phyloP scores from a whole-genome alignment of 2,329 filamentous ascomycete genomes.

The Penicillium corylophilum region DNA sequence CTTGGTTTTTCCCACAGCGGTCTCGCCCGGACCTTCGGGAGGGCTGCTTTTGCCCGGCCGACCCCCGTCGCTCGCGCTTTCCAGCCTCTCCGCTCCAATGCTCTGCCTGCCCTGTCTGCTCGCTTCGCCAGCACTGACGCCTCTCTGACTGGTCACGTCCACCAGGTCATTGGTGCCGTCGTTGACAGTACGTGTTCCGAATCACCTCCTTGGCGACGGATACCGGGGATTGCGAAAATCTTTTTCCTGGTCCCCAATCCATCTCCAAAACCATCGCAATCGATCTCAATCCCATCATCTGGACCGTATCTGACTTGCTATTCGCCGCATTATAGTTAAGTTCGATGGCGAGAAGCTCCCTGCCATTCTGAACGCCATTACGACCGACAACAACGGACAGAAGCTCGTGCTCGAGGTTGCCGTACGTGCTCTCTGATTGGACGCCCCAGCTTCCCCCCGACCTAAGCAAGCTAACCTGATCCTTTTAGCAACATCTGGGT shows the following conservation, averaged over 20 bases:
- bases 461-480: conserved; percentile 20
- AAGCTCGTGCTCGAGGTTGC: conserved; percentile 96
- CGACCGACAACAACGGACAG: conserved; percentile 85
- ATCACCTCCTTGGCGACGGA: conserved; percentile 20
- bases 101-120: conserved; percentile 58
- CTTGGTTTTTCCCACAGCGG: conserved; percentile 49
- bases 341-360: conserved; percentile 93
- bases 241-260: conserved; percentile 40
- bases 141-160: conserved; percentile 61
- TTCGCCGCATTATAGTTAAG: conserved; percentile 67
- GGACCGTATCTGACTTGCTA: conserved; percentile 31
- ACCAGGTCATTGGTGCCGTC: conserved; percentile 95
- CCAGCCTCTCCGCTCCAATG: conserved; percentile 57
- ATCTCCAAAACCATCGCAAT: conserved; percentile 35
- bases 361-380: conserved; percentile 94
- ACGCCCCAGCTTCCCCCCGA: conserved; percentile 17
- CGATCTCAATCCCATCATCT: conserved; percentile 26
- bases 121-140: conserved; percentile 63
- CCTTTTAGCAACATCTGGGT: conserved; percentile 89
- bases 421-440: conserved; percentile 58
- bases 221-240: conserved; percentile 41
- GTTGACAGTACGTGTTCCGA: conserved; percentile 75
- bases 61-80: conserved; percentile 55
- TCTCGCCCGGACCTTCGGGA: conserved; percentile 64
- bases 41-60: conserved; percentile 58